Base-by-base conservation (phyloP, 2,329 filamentous ascomycete genomes). In the Camptophora hylomeconis region DNA sequence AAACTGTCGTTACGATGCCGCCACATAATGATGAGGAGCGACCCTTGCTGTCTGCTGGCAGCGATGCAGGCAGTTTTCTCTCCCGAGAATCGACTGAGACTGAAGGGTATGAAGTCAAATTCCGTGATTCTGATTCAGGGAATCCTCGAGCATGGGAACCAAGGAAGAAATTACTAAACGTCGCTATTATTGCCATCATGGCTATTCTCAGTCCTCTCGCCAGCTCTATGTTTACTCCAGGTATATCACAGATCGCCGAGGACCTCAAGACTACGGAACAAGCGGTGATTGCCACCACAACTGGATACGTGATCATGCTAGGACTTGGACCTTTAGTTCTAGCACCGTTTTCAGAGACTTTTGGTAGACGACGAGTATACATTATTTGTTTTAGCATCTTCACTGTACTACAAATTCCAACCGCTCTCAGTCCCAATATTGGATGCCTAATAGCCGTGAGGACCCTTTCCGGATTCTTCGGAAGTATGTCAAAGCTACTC, bases 301-400 rank as follows among this genome's bases (percentile, higher is more conserved):
- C 63, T 1, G 60, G 60, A 7, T 66, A 64, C 32, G 59, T 66
- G 3, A 51, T 66, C 25, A 58, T 61, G 51, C 48, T 66, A 2
- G 63, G 62, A 6, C 43, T 78, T 33, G 79, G 78, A 0, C 79
- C 79, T 2, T 67, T 71, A 1, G 59, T 84, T 10, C 80, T 77
- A 61, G 79, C 78, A 2, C 80, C 80, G 1, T 56, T 84, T 3
- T 80, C 74, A 2, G 80, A 87, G 55, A 59, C 80, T 20, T 70
- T 65, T 43, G 80, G 80, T n/a, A n/a, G n/a, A n/a, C n/a, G n/a
- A n/a, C n/a, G n/a, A n/a, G 80, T 84, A 48, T 74, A 74, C 30
- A 52, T 81, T 41, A 75, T 78, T 50, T 72, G 70, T 26, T 63
- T 80, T 33, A 70, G 66, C 5, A 63, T 71, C 24, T 78, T 72